These are phyloP conservation scores for Tylopilus sp. DNA, from an alignment of 768 basidiomycete genomes.

Conservation along the genomic window DNA sequence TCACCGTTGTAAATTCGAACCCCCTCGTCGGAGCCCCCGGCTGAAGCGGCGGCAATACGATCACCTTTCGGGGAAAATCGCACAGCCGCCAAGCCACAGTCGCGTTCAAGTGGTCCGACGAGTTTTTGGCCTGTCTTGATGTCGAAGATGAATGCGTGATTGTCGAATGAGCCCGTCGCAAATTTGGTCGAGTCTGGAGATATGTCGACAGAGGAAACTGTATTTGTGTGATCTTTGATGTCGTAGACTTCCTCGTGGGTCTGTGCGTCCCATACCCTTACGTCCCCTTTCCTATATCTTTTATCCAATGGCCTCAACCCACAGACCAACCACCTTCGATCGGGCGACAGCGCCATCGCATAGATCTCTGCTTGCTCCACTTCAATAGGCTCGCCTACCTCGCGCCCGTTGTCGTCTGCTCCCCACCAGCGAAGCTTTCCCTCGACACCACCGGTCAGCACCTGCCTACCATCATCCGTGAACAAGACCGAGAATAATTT, in stretches of 20 bases:
- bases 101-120: background rate
- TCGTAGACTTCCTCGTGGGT: background rate
- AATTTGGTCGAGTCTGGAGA: background rate
- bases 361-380: background rate
- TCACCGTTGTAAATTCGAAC: background rate
- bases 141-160: background rate
- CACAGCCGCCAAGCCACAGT: background rate
- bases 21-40: background rate
- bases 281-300: background rate
- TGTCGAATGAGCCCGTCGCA: background rate
- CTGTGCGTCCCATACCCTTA: background rate
- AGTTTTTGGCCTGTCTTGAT: background rate
- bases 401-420: background rate
- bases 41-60: background rate
- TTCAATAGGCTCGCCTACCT: background rate
- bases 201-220: background rate
- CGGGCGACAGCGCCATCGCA: background rate
- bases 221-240: background rate
- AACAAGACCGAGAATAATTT: background rate
- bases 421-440: background rate
- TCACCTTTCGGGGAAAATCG: slow-evolving; percentile 1
- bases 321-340: background rate
- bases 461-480: background rate
- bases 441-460: background rate
- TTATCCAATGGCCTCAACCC: background rate